A percentile compares a stretch with the other conserved stretches of the same genome.
phyloP scores from a whole-genome alignment of 305 asterid species.

The Petunia hybrid region DNA sequence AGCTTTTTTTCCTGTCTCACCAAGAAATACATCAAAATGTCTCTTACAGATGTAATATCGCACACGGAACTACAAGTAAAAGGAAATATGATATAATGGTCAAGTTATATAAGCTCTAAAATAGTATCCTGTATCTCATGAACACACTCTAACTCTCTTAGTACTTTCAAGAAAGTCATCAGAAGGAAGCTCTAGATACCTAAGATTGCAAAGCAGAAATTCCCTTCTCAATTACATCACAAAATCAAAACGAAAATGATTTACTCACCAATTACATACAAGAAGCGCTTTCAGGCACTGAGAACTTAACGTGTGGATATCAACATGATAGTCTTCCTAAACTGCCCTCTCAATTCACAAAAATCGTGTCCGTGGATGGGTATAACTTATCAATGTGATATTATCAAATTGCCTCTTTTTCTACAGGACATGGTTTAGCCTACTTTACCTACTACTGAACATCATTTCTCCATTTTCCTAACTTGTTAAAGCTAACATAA shows the following conservation, averaged over 20 bases:
- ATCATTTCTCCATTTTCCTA: neutral
- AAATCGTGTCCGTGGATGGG: neutral
- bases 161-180: neutral
- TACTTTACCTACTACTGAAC: neutral
- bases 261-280: neutral
- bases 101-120: neutral
- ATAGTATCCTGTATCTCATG: neutral
- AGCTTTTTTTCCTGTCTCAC: slow-evolving; percentile 72
- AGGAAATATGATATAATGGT: neutral
- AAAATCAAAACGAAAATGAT: slow-evolving; percentile 30
- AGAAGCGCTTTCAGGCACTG: slow-evolving; percentile 1
- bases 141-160: neutral
- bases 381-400: neutral
- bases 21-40: slow-evolving; percentile 27
- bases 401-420: neutral
- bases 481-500: slow-evolving; percentile 1
- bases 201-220: slow-evolving; percentile 64
- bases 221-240: slow-evolving; percentile 63
- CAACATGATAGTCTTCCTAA: neutral
- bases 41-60: neutral
- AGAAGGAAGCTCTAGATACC: slow-evolving; percentile 41
- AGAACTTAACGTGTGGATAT: neutral
- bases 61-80: neutral
- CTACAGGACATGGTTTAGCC: neutral
- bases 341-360: neutral